Evolutionary conservation across 768 basidiomycete genomes (phyloP).

Genomic region (Omphalotus guepiniiformis): DNA sequence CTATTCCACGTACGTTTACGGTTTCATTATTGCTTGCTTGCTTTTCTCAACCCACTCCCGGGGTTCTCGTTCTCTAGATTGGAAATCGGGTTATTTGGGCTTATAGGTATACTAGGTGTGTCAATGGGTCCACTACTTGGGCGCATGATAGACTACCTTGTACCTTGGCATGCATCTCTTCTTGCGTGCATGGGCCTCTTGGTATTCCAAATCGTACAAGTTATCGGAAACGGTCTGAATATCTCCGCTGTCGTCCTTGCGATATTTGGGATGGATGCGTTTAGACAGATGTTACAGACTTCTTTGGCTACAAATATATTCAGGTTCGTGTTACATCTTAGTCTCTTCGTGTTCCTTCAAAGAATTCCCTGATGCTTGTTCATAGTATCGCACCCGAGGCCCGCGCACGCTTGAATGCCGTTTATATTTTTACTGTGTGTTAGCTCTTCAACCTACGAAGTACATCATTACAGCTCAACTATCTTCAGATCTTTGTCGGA

Average conservation of each 20-base stretch:
- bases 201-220: conserved; percentile 41
- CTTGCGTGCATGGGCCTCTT: conserved; percentile 34
- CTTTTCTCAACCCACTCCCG: conserved; percentile 42
- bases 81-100: conserved; percentile 52
- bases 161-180: conserved; percentile 56
- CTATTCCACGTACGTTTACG: conserved; percentile 42
- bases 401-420: conserved; percentile 64
- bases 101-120: conserved; percentile 53
- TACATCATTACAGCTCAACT: not conserved
- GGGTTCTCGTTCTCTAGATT: conserved; percentile 33
- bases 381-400: conserved; percentile 36
- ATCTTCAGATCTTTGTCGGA: conserved; percentile 40
- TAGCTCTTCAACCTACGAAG: not conserved
- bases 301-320: conserved; percentile 39
- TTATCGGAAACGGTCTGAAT: conserved; percentile 44
- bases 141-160: conserved; percentile 46
- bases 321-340: conserved; percentile 32
- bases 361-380: conserved; percentile 15
- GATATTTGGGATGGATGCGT: conserved; percentile 49
- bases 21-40: conserved; percentile 12
- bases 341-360: conserved; percentile 23
- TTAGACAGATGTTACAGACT: conserved; percentile 51
- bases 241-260: conserved; percentile 49
- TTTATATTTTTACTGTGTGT: conserved; percentile 58
- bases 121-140: conserved; percentile 50